A percentile compares a stretch with the other conserved stretches of the same genome.
Evolutionary conservation across 495 filamentous ascomycete genomes (phyloP).

Genomic region (Penicillium salamii): DNA sequence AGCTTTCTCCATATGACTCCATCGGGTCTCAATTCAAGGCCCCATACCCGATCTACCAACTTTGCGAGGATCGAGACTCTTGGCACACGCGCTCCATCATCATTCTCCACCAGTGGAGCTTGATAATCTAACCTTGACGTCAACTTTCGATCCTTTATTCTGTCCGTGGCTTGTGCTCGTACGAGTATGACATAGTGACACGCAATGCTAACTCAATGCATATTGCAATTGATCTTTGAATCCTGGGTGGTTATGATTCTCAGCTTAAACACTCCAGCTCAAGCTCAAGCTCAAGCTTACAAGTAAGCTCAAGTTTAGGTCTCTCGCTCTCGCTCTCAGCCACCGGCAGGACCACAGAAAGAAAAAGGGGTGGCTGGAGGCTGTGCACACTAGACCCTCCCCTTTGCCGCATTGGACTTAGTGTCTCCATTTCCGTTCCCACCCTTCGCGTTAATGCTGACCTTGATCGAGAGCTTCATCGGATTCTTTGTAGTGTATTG

Average conservation of each 20-base stretch:
- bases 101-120: constrained; percentile 1
- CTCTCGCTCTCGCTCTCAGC: neutral
- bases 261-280: too few species aligned
- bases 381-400: neutral
- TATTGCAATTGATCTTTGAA: too few species aligned
- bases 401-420: neutral
- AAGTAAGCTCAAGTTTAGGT: neutral
- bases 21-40: neutral
- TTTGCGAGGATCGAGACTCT: constrained; percentile 1
- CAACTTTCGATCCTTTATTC: neutral
- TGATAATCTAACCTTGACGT: constrained; percentile 9
- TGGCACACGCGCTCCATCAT: constrained; percentile 12
- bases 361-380: neutral
- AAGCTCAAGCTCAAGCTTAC: neutral
- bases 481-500: too few species aligned
- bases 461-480: neutral
- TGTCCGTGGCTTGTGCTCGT: too few species aligned
- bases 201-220: neutral
- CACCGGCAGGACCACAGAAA: neutral
- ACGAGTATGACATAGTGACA: neutral
- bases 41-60: neutral
- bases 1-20: neutral
- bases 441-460: neutral
- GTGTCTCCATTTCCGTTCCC: neutral
- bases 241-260: neutral